Evolutionary conservation across 352 stramenopile species (phyloP), one percentile per base, ranked within the genome.

Genomic region (Pythium biforme): DNA sequence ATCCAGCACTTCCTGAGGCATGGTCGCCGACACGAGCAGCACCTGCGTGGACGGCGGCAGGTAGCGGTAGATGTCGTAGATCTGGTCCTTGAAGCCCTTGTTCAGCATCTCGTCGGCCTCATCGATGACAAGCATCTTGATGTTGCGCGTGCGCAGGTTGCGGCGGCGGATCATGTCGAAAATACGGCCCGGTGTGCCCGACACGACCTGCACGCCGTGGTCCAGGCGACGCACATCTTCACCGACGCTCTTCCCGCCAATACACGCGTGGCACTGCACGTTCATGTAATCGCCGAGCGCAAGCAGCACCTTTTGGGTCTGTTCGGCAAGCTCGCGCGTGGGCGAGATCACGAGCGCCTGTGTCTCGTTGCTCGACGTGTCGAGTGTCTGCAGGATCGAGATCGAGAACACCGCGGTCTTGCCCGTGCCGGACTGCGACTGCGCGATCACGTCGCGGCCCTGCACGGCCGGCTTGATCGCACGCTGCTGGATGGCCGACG

Each of bases 51-150:
- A 90, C 15, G 90, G 83, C n/a, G 92, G 94, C 46, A 98, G 64
- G 60, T 92, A 94, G 40, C 89, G 77, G 77, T 99, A 99, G 66
- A 99, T 98, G 74, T 99, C 95, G 69, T 99, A 99, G 71, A 99
- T 98, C 81, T 99, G 95, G 64, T 98, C 95, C 70, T 99, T 99
- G 76, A 99, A 99, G 12, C 96, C 97, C 64, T 97, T 92, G 76
- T 95, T 97, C 19, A 99, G 79, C 95, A 99, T 99, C 79, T 99
- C 95, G 75, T 99, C 97, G 39, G 96, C 97, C 72, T 99, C 97
- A 66, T 99, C 97, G 66, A 99, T 95, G 63, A 99, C 94, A 37
- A 98, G 79, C 63, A 97, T 94, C 73, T 98, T 98, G 46, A 99
- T 80, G 56, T 92, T 90, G 17, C 77, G 71, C 14, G 93, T 98